Conservation (phyloP, 768 basidiomycete genomes). For the Leccinellum luteum region DNA sequence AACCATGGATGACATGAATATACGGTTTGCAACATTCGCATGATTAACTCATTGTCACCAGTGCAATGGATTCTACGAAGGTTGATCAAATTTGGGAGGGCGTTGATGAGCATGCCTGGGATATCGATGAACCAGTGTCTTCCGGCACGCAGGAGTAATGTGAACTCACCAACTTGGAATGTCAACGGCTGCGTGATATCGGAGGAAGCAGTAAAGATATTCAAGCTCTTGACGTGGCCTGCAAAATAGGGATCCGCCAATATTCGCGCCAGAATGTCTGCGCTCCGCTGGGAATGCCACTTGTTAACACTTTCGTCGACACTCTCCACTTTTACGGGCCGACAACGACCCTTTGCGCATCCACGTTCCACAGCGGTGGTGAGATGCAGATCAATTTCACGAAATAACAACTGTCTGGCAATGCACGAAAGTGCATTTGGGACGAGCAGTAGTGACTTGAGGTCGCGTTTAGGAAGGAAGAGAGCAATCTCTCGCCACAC, state of each 20-base stretch:
- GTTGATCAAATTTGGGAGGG: constrained; percentile 59
- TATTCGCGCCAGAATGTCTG: constrained; percentile 67
- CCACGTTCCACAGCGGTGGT: constrained; percentile 34
- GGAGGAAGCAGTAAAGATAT: constrained; percentile 53
- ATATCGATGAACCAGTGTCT: background rate
- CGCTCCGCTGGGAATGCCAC: constrained; percentile 57
- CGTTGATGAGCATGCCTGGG: constrained; percentile 66
- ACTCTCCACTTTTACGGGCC: constrained; percentile 9
- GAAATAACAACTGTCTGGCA: constrained; percentile 65
- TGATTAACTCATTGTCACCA: constrained; percentile 54
- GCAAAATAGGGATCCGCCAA: constrained; percentile 62
- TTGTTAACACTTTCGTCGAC: constrained; percentile 38
- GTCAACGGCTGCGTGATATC: constrained; percentile 50
- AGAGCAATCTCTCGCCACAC: constrained; percentile 70
- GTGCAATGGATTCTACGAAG: constrained; percentile 60
- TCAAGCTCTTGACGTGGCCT: constrained; percentile 51
- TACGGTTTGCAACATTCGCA: constrained; percentile 50
- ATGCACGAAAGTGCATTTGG: constrained; percentile 67
- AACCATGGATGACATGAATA: constrained; percentile 51
- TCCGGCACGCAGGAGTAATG: background rate
- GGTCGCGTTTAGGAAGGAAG: constrained; percentile 60
- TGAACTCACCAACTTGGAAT: constrained; percentile 58
- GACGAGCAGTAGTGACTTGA: constrained; percentile 60
- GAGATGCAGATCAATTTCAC: constrained; percentile 63
- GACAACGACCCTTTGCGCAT: constrained; percentile 12